Evolutionary conservation across 1,139 yeast species (phyloP), one percentile per base, ranked within the genome.

Genomic region (Kodamaea derodonti): DNA sequence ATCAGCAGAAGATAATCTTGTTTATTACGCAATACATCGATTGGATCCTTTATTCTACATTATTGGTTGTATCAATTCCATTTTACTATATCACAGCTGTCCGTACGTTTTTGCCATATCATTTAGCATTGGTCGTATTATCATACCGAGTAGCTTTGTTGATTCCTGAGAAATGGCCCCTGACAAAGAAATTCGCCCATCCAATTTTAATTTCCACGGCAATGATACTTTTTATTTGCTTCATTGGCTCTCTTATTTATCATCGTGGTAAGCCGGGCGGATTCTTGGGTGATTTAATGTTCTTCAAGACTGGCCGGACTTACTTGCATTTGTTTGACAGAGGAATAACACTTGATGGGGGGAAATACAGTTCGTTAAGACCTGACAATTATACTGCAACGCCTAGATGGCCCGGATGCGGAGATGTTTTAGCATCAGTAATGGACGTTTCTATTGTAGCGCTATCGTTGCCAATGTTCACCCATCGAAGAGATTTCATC

Each of bases 391-490:
- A 46, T 14, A 65, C 73, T 0, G 52, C 60, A 3, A 61, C 68
- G 8, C 70, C 72, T 1, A 58, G 59, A 27, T 72, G 80, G 74
- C 94, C 95, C 0, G 95, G 95, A 0, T 85, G 92, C 27, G 95
- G 95, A 2, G 95, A 84, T 50, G 65, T 84, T 10, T 66, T 84
- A 27, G 59, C 80, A 7, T 75, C 88, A 0, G 54, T 84, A 41
- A 78, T 84, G 81, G 94, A 84, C 47, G 72, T 83, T 4, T 76
- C 87, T 3, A 84, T 84, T 57, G 88, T 84, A 1, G 76, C 90
- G 1, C 63, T 84, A 31, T 77, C 90, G 15, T 61, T 84, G 35
- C 90, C 95, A 2, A 82, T 84, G 87, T 84, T 72, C 55, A 77
- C 84, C 15, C 85, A 83, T 55, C 62, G 94, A 30, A 60, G 60